phyloP scores from a whole-genome alignment of 768 basidiomycete species.

The Mycena metata region DNA sequence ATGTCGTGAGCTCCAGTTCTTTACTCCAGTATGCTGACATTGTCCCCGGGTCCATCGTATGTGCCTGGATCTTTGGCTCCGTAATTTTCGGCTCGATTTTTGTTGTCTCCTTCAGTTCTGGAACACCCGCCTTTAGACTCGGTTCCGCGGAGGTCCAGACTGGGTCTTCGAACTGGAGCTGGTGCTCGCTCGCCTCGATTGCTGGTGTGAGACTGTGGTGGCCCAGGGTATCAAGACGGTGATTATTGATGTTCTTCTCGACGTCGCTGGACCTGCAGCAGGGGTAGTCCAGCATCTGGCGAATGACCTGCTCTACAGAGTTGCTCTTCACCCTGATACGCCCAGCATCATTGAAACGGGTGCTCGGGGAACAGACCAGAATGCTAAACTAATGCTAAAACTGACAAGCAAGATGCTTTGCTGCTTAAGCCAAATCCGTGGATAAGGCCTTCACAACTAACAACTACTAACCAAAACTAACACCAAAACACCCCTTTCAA shows the following conservation, averaged over 20 bases:
- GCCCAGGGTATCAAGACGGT: not conserved
- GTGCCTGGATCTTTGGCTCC: too few species aligned
- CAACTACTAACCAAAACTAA: too few species aligned
- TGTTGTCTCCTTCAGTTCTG: not conserved
- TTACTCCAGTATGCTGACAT: too few species aligned
- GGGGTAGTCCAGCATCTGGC: not conserved
- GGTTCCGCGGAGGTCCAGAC: not conserved
- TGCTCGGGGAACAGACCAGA: too few species aligned
- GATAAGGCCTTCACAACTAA: too few species aligned
- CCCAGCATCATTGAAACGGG: too few species aligned
- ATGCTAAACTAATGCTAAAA: too few species aligned
- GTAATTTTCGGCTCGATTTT: too few species aligned
- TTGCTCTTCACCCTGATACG: not conserved
- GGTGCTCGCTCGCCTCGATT: not conserved
- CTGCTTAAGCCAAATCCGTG: too few species aligned
- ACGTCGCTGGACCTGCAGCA: not conserved
- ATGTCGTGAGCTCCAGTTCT: constrained; percentile 13
- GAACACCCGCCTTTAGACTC: not conserved
- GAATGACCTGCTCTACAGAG: not conserved
- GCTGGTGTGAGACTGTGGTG: not conserved
- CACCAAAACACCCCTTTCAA: too few species aligned
- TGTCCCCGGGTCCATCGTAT: too few species aligned
- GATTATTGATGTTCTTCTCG: not conserved
- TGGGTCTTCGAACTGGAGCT: not conserved
- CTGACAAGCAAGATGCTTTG: too few species aligned